Conservation (phyloP, 371 early-diverging fungal species). For the Mortierella sp. region DNA sequence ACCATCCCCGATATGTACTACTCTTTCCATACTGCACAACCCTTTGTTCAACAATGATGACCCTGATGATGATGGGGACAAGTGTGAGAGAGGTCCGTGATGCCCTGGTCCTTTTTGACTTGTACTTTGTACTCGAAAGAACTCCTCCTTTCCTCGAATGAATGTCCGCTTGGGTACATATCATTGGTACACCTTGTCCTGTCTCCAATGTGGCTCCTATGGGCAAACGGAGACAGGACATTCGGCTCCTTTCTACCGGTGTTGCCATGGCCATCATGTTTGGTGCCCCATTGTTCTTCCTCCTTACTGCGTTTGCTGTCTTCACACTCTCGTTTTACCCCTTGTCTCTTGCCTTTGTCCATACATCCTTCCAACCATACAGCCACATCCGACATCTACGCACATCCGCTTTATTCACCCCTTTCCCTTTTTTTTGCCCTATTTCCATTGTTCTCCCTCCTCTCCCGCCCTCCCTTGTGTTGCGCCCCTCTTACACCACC, state of each 20-base stretch:
- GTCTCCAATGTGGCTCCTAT: conserved; percentile 4
- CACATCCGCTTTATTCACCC: neutral
- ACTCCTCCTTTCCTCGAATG: neutral
- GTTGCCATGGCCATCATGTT: neutral
- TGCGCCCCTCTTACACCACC: neutral
- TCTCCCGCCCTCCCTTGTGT: neutral
- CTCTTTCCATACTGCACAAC: neutral
- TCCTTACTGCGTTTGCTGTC: neutral
- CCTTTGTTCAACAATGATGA: neutral
- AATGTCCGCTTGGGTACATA: neutral
- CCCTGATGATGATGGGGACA: neutral
- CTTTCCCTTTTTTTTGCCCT: neutral
- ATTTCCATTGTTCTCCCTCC: neutral
- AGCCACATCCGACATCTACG: too few species aligned
- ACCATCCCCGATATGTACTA: conserved; percentile 9
- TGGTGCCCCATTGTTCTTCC: neutral
- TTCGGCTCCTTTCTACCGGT: neutral
- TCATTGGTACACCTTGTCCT: neutral
- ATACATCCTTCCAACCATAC: neutral
- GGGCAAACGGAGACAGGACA: neutral
- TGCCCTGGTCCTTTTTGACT: neutral
- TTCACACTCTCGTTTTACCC: neutral
- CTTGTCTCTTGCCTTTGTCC: neutral
- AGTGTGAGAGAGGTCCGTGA: neutral
- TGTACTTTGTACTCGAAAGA: neutral